Conservation (phyloP, 2,329 filamentous ascomycete species). For the Cladobotryum protrusum region DNA sequence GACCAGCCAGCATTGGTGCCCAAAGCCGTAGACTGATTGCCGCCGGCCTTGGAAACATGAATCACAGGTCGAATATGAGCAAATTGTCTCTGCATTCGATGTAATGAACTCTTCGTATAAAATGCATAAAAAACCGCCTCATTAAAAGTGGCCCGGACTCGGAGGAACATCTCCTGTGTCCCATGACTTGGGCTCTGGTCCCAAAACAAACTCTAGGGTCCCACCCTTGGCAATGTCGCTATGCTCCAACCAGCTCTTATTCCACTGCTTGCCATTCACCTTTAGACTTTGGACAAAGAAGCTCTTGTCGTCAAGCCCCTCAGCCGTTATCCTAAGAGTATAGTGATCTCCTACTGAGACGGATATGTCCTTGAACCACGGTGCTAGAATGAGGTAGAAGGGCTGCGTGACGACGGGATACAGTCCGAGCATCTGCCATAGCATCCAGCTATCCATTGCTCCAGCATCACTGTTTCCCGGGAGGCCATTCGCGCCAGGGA, state of each 20-base stretch:
- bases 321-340: slow-evolving; percentile 34
- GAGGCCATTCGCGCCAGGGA: slow-evolving; percentile 31
- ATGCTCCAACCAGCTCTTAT: slow-evolving; percentile 50
- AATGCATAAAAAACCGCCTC: too few relatives aligned
- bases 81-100: too few relatives aligned
- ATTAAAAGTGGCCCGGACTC: slow-evolving; percentile 31
- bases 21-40: neutral
- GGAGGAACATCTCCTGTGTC: slow-evolving; percentile 45
- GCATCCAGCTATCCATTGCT: slow-evolving; percentile 52
- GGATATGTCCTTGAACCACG: slow-evolving; percentile 42
- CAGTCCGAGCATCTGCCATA: slow-evolving; percentile 50
- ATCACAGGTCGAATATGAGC: too few relatives aligned
- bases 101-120: too few relatives aligned
- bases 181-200: slow-evolving; percentile 25
- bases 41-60: too few relatives aligned
- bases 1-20: too few relatives aligned
- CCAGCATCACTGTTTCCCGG: slow-evolving; percentile 55
- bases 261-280: slow-evolving; percentile 46
- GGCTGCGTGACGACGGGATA: slow-evolving; percentile 53
- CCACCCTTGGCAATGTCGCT: slow-evolving; percentile 38
- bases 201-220: slow-evolving; percentile 41
- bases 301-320: slow-evolving; percentile 33
- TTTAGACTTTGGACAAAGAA: slow-evolving; percentile 48
- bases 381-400: slow-evolving; percentile 46
- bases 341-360: slow-evolving; percentile 39